Evolutionary conservation across 352 stramenopile genomes (phyloP), one percentile per base, ranked within the genome.

Genomic region (Pythium catenulatum): DNA sequence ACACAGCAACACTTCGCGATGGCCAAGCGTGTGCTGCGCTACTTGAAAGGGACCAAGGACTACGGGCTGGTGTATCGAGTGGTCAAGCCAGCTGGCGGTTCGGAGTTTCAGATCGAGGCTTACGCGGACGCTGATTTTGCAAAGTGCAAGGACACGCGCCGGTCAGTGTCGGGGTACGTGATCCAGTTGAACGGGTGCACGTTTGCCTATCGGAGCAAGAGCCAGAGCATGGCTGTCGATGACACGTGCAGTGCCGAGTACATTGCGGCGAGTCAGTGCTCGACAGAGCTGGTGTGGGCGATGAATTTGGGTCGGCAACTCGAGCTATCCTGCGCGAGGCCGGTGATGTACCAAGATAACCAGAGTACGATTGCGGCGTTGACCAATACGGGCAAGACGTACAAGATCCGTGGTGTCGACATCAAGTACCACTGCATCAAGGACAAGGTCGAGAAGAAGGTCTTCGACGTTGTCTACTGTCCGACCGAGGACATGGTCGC

Each of bases 171-270:
- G 5, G 80, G 69, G 8, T 82, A 59, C 27, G 19, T 65, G 1
- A 14, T 85, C 2, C 32, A 73, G 41, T 7, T 82, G 15, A 61
- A 82, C 21, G 72, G 21, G 14, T 69, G 72, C 32, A 72, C 74
- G n/a, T 63, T 82, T 17, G 3, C 30, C 4, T 73, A 61, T 36
- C 39, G 45, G 4, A 82, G 74, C 58, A 73, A 82, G 74, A 17
- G 14, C 19, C 74, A 73, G 39, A 61, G 41, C 9, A 65, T 61
- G 2, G 41, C 23, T 37, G 56, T 82, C 4, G 74, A 82, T 27
- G 74, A 82, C 32, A 82, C 74, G 4, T 82, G 74, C 32, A 82
- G 74, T 74, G 74, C 74, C 6, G 74, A 82, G 45, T 82, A 48
- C 21, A 41, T 82, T 14, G 74, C 74, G 1, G 74, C 74, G 6